A percentile compares a stretch with the other conserved stretches of the same genome.
These are phyloP conservation scores for Fusarium veterinarium DNA, from an alignment of 2,329 filamentous ascomycete genomes.

Conservation along the genomic window DNA sequence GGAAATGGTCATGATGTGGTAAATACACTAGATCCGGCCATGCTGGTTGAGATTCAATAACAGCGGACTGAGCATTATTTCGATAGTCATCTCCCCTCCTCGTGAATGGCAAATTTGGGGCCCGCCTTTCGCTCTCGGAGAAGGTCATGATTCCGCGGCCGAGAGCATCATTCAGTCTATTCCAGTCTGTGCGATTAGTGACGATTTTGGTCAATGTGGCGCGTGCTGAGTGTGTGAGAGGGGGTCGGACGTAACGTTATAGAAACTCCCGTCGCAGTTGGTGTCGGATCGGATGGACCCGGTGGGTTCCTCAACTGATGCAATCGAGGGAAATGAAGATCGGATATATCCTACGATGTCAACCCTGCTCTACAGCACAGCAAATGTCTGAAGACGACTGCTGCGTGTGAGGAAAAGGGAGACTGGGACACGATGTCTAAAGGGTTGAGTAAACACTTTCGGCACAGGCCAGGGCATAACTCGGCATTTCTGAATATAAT, in stretches of 20 bases:
- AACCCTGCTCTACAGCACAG: background rate
- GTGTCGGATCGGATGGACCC: constrained; percentile 14
- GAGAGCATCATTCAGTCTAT: constrained; percentile 18
- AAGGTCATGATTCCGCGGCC: constrained; percentile 7
- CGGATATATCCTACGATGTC: constrained; percentile 19
- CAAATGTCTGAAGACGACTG: background rate
- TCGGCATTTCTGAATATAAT: constrained; percentile 19
- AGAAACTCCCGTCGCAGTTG: constrained; percentile 5
- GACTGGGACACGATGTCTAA: background rate
- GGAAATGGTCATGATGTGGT: background rate
- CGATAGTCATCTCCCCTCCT: background rate
- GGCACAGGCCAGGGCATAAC: constrained; percentile 11
- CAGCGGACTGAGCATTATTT: constrained; percentile 18
- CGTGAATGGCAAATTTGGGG: background rate
- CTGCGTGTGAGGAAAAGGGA: background rate
- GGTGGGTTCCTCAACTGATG: constrained; percentile 16
- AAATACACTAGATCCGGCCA: background rate
- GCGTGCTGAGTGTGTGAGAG: constrained; percentile 6
- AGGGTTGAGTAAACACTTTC: constrained; percentile 2
- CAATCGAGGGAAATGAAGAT: constrained; percentile 18
- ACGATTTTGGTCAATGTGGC: constrained; percentile 35
- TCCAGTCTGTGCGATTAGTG: constrained; percentile 21
- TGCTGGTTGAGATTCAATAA: background rate
- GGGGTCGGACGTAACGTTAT: constrained; percentile 19
- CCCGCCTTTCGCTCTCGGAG: constrained; percentile 17